Conservation (phyloP, 805 yeast species). For the Kodamaea neixiangensis region DNA sequence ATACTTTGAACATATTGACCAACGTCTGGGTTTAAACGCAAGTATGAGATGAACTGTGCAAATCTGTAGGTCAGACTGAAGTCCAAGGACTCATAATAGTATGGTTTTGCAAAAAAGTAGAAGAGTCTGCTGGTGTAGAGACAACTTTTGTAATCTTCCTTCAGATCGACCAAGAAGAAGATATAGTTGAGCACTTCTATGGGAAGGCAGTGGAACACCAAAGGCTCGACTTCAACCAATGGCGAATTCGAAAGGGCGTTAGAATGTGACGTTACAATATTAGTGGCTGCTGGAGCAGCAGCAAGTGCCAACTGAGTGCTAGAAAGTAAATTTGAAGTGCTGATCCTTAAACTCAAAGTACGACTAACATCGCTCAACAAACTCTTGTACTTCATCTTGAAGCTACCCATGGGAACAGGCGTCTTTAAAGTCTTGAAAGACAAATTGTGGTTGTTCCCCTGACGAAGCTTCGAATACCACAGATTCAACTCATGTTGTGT, state of each 20-base stretch:
- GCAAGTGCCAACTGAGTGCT: neutral
- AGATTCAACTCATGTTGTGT: slow-evolving; percentile 34
- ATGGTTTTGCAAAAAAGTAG: slow-evolving; percentile 52
- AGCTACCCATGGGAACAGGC: slow-evolving; percentile 6
- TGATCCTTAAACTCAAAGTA: slow-evolving; percentile 36
- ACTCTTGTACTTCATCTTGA: slow-evolving; percentile 52
- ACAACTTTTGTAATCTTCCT: slow-evolving; percentile 39
- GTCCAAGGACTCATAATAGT: slow-evolving; percentile 53
- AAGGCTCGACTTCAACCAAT: neutral
- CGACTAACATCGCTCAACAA: slow-evolving; percentile 51
- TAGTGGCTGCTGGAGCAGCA: neutral
- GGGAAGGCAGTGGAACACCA: slow-evolving; percentile 38
- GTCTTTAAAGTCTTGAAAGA: slow-evolving; percentile 12
- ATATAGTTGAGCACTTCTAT: slow-evolving; percentile 43
- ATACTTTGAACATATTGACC: slow-evolving; percentile 57
- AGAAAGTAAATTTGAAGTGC: slow-evolving; percentile 16
- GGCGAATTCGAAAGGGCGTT: neutral
- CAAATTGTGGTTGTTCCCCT: slow-evolving; percentile 18
- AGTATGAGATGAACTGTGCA: slow-evolving; percentile 73
- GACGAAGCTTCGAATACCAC: slow-evolving; percentile 18
- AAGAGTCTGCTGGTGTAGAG: slow-evolving; percentile 55
- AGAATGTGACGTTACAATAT: neutral
- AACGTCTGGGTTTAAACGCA: slow-evolving; percentile 56
- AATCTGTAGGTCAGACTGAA: slow-evolving; percentile 75
- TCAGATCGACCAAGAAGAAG: slow-evolving; percentile 34